Base-by-base conservation (phyloP, 805 yeast genomes). In the Wickerhamomyces chambardii region DNA sequence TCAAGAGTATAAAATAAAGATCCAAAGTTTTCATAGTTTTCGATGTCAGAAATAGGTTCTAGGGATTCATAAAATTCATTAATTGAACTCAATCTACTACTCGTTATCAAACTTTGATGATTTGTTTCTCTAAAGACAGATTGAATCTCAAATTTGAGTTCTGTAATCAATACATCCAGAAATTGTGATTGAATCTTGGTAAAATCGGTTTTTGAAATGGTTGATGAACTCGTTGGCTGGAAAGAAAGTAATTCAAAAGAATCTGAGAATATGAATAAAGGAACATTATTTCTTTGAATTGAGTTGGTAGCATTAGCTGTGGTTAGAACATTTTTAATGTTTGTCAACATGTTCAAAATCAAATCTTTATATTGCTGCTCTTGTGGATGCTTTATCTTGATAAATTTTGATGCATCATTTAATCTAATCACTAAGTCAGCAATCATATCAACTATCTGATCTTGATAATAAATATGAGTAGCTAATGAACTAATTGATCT, bases 361-460 rank as follows among this genome's bases (percentile, higher is more conserved):
- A 41, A 19, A 14, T 12, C 12, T 21, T 14, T 18, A 9, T 30
- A 30, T 4, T 21, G 18, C 16, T 5, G 11, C 6, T 21, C 10
- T 19, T 19, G 22, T 3, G 7, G 22, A 9, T 6, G 22, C 16
- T 8, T 15, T 16, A 16, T 5, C 15, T 10, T 16, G 5, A n/a
- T 17, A 17, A 10, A 6, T 9, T 31, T 27, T 4, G 28, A 17
- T 2, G 40, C 64, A 6, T 53, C 54, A 32, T 55, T 57, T 25
- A 63, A 39, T 35, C 51, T 71, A 15, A 68, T 45, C 29, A 78
- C 58, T 14, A 87, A 62, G 39, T 83, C 95, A 21, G 75, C 71
- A 15, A 87, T 63, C 63, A 90, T 79, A 53, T 89, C 97, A 14
- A 79, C 70, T 5, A 82, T 74, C 55, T 92, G 98, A 45, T 86